These are phyloP conservation scores for Spathaspora jeffriesii DNA, from an alignment of 1,139 yeast genomes.

Conservation along the genomic window DNA sequence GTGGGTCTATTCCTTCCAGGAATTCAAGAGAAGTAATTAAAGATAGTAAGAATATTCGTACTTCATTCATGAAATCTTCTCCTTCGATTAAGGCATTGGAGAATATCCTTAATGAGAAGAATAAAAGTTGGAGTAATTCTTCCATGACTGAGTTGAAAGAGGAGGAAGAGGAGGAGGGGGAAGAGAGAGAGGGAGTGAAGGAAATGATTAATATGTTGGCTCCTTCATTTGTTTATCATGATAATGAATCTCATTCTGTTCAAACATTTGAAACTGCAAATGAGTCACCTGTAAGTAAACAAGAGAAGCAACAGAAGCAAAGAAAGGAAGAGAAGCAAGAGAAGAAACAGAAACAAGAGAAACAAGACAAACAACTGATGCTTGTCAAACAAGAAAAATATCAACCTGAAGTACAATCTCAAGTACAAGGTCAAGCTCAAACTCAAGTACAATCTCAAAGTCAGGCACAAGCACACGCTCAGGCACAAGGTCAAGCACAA, in stretches of 20 bases:
- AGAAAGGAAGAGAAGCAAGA: constrained; percentile 1
- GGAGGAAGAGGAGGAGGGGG: constrained; percentile 13
- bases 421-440: too few relatives aligned
- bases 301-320: constrained; percentile 6
- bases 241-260: constrained; percentile 16
- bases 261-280: constrained; percentile 33
- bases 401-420: too few relatives aligned
- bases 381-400: too few relatives aligned
- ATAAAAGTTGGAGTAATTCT: constrained; percentile 6
- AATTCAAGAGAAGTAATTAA: too few relatives aligned
- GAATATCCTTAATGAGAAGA: constrained; percentile 38
- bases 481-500: too few relatives aligned
- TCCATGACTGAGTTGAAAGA: constrained; percentile 27
- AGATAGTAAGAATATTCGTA: constrained; percentile 15
- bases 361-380: too few relatives aligned
- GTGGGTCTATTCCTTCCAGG: constrained; percentile 16
- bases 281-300: constrained; percentile 1
- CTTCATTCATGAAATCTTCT: constrained; percentile 51
- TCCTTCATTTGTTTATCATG: constrained; percentile 3
- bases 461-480: too few relatives aligned
- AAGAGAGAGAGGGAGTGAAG: neutral
- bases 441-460: too few relatives aligned
- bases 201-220: neutral
- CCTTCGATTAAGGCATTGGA: constrained; percentile 59
- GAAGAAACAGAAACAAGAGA: constrained; percentile 6